A percentile compares a stretch with the other conserved stretches of the same genome.
These are phyloP conservation scores for Tardiomyces digboiensis DNA, from an alignment of 1,139 yeast genomes.

Conservation along the genomic window DNA sequence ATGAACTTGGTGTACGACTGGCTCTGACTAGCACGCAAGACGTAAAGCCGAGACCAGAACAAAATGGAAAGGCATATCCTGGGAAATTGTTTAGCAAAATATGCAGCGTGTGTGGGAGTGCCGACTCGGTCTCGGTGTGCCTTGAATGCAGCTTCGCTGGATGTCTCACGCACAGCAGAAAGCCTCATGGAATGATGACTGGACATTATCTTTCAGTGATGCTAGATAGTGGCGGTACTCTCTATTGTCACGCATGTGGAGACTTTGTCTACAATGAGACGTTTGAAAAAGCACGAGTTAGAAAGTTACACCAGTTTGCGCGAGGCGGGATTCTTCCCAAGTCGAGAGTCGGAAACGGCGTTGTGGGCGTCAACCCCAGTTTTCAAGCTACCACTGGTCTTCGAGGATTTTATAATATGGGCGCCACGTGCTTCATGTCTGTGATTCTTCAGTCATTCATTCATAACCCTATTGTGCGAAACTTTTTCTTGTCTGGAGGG, in stretches of 20 bases:
- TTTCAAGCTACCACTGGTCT: slow-evolving; percentile 62
- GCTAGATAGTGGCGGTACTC: background rate
- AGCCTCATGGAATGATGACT: slow-evolving; percentile 1
- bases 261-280: slow-evolving; percentile 1
- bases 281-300: background rate
- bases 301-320: background rate
- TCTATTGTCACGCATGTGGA: background rate
- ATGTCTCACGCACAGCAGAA: slow-evolving; percentile 2
- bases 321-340: background rate
- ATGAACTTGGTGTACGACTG: slow-evolving; percentile 1
- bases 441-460: slow-evolving; percentile 76
- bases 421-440: slow-evolving; percentile 95
- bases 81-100: background rate
- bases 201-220: slow-evolving; percentile 1
- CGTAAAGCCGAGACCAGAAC: too few relatives aligned
- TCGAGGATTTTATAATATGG: slow-evolving; percentile 85
- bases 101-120: slow-evolving; percentile 1
- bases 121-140: background rate
- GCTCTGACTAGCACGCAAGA: too few relatives aligned
- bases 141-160: slow-evolving; percentile 1
- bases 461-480: slow-evolving; percentile 79
- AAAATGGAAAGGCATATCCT: too few relatives aligned
- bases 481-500: slow-evolving; percentile 66
- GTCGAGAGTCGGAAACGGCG: background rate
- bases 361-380: background rate